A percentile compares a stretch with the other conserved stretches of the same genome.
Conservation (phyloP, 345 rosid genomes). For the Lumnitzera littorea region DNA sequence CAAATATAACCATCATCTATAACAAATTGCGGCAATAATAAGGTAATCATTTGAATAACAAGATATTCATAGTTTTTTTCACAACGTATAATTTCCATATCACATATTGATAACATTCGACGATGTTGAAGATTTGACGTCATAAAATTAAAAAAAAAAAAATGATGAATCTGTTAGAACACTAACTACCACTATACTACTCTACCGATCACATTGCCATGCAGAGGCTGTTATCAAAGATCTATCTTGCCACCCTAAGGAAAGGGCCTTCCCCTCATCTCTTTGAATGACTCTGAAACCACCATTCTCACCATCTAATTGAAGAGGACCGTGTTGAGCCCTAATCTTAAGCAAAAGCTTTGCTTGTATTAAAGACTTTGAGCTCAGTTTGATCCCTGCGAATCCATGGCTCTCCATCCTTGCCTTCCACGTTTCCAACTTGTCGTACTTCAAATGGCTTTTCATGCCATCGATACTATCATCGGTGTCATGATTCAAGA, state of each 20-base stretch:
- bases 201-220: slow-evolving; percentile 39
- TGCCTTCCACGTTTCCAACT: slow-evolving; percentile 52
- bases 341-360: slow-evolving; percentile 52
- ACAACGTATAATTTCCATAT: background rate
- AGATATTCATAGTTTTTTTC: too few relatives aligned
- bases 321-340: slow-evolving; percentile 34
- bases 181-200: background rate
- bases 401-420: slow-evolving; percentile 64
- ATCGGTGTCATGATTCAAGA: slow-evolving; percentile 32
- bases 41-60: too few relatives aligned
- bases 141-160: background rate
- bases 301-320: slow-evolving; percentile 33
- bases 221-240: slow-evolving; percentile 52
- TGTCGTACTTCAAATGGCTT: slow-evolving; percentile 26
- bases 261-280: slow-evolving; percentile 47
- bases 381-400: slow-evolving; percentile 37
- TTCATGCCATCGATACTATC: background rate
- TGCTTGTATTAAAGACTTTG: slow-evolving; percentile 57
- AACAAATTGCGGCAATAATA: too few relatives aligned
- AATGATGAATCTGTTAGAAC: slow-evolving; percentile 14
- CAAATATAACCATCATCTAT: too few relatives aligned
- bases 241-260: slow-evolving; percentile 62
- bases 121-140: background rate
- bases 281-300: slow-evolving; percentile 48
- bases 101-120: background rate